Percentiles rank a stretch among this genome's conserved stretches.
phyloP scores from a whole-genome alignment of 805 yeast species.

The Ogataea henricii region DNA sequence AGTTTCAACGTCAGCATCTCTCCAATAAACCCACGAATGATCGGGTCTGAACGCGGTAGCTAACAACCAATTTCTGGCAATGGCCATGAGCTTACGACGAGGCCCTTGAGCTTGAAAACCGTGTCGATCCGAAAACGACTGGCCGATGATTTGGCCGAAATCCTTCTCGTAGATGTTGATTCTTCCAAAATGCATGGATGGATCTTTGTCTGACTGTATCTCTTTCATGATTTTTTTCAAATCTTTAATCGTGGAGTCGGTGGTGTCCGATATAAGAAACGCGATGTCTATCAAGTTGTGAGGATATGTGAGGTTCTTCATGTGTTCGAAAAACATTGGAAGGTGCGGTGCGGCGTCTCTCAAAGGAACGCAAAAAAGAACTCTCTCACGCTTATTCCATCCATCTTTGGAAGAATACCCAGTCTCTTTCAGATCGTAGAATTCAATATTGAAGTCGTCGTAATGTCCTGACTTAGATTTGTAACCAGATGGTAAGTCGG shows the following conservation, averaged over 20 bases:
- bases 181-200: conserved; percentile 65
- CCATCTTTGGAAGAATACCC: conserved; percentile 65
- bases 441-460: conserved; percentile 51
- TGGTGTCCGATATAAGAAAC: conserved; percentile 85
- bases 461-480: conserved; percentile 25
- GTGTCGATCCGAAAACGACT: conserved; percentile 86
- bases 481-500: conserved; percentile 39
- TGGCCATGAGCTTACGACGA: conserved; percentile 88
- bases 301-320: conserved; percentile 80
- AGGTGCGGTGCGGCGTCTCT: conserved; percentile 91
- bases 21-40: conserved; percentile 94
- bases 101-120: conserved; percentile 95
- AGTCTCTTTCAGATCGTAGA: conserved; percentile 70
- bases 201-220: conserved; percentile 66
- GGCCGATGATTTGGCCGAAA: conserved; percentile 90
- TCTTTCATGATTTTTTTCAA: conserved; percentile 58
- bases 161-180: conserved; percentile 87
- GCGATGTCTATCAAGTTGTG: conserved; percentile 81
- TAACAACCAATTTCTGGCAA: conserved; percentile 91
- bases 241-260: conserved; percentile 80
- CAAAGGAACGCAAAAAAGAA: conserved; percentile 83
- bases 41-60: conserved; percentile 82
- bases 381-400: conserved; percentile 77
- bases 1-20: conserved; percentile 92
- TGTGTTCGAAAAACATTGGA: conserved; percentile 84